Conservation (phyloP, 1,284 basidiomycete genomes). For the Tranzscheliella williamsii region DNA sequence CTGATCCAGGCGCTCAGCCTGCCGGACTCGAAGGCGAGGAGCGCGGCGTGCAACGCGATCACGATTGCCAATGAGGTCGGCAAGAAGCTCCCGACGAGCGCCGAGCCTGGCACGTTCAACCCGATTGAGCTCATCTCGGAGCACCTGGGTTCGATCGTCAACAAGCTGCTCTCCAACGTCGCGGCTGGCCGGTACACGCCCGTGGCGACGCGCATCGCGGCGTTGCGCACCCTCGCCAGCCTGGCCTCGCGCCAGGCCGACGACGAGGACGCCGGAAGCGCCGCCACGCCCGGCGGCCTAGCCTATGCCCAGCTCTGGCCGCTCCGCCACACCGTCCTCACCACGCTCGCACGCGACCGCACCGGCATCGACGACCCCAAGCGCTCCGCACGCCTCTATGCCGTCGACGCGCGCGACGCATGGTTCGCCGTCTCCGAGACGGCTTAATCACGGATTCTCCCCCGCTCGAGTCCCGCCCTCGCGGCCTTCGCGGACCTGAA, state of each 20-base stretch:
- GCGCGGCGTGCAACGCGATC: conserved; percentile 79
- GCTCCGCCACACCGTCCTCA: conserved; percentile 66
- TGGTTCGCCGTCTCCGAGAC: conserved; percentile 41
- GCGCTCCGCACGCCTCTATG: conserved; percentile 37
- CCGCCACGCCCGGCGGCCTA: too few species aligned
- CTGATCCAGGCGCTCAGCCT: conserved; percentile 82
- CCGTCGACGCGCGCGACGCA: conserved; percentile 50
- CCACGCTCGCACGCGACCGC: conserved; percentile 67
- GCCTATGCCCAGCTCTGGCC: too few species aligned
- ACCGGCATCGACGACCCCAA: conserved; percentile 51
- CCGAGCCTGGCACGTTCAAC: neutral
- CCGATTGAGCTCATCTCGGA: conserved; percentile 8
- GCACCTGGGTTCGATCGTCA: conserved; percentile 24
- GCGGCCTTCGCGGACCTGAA: neutral
- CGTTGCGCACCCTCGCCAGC: conserved; percentile 76
- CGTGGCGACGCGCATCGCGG: conserved; percentile 72
- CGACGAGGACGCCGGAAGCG: conserved; percentile 69
- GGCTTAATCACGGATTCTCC: neutral
- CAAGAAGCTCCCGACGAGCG: conserved; percentile 1
- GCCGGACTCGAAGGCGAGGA: conserved; percentile 73
- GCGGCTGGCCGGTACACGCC: conserved; percentile 38
- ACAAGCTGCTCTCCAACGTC: conserved; percentile 29
- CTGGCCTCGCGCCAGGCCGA: conserved; percentile 77
- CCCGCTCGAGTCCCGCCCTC: neutral
- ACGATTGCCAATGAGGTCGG: conserved; percentile 68